Evolutionary conservation across 352 stramenopile genomes (phyloP), one percentile per base, ranked within the genome.

Genomic region (Pythium periplocum): DNA sequence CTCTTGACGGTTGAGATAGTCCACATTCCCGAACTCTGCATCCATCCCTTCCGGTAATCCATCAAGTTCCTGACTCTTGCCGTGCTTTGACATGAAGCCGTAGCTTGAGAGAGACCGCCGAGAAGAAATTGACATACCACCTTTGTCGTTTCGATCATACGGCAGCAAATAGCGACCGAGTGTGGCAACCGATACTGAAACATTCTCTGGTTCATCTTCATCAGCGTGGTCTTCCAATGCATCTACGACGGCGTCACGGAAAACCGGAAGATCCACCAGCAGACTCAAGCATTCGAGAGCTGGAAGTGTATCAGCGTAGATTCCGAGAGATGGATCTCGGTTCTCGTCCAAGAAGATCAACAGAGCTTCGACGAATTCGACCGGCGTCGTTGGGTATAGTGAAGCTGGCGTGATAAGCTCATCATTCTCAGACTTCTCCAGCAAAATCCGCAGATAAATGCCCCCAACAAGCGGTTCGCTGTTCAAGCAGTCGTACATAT

Each of bases 311-410:
- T 93, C 82, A 1, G 67, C 84, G 59, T 93, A 93, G 51, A 93
- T 80, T 5, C 75, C 75, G 1, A 89, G 57, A 1, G 77, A 78
- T 2, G 79, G 82, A 40, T 93, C 75, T 38, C 74, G 72, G 39
- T 90, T 93, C 48, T 89, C 78, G 47, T 90, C 86, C 41, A 93
- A 52, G 53, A 93, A 93, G 42, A 78, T 59, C 47, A 93, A 89
- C 4, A 93, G 57, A 2, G 70, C 61, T 49, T 82, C 70, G 3
- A 93, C 48, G 41, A 93, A 88, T 26, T 78, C 71, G 36, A 73
- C 54, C 3, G 75, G 71, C 5, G 73, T 81, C 10, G 60, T 69
- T 1, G 78, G 72, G 35, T 85, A 84, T 33, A 90, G 40, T 17
- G 59, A 73, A n/a, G 82, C 68, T 5, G 69, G 68, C 1, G 72